Evolutionary conservation across 371 early-diverging fungal genomes (phyloP), one percentile per base, ranked within the genome.

Genomic region (Capniomyces stellatus): DNA sequence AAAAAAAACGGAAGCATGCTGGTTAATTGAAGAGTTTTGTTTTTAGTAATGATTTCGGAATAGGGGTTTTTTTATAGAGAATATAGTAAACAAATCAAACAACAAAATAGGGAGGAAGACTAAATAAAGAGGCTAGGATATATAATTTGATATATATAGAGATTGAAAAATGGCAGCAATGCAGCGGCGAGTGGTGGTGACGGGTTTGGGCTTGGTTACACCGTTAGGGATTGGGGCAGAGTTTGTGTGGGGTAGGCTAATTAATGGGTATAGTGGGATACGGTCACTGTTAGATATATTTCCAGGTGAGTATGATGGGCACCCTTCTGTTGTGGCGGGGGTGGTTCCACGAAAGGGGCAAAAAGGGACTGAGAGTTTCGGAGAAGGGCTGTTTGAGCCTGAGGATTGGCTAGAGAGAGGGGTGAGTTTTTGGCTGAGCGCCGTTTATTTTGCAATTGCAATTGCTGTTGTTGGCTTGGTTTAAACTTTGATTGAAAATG

Each of bases 201-300:
- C 96, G 10, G 96, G 96, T 2, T 67, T 94, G 1, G 96, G 96
- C 2, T 67, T 90, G n/a, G 89, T 95, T 28, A 84, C 90, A 0
- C 96, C 96, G 0, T 72, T 95, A 4, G 94, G 87, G 47, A 76
- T 77, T 1, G 85, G 87, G 39, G 76, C 82, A 19, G 61, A 69
- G n/a, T 63, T 67, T 21, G 74, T 75, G 0, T 92, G 92, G 92
- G 60, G 67, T n/a, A 75, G 73, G 49, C 66, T 95, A 18, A 46
- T 91, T 19, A 73, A 77, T 18, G 78, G 79, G 0, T 60, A 76
- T 29, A 83, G 81, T 56, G 96, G 93, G 10, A 75, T 92, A 53
- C 73, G 76, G 40, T 84, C 87, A 12, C 70, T 89, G 23, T 60
- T 61, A 31, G 22, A 22, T 1, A 53, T 57, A 15, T 61, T 51